A percentile compares a stretch with the other conserved stretches of the same genome.
Conservation (phyloP, 2,329 filamentous ascomycete genomes). For the Davidsoniella virescens region DNA sequence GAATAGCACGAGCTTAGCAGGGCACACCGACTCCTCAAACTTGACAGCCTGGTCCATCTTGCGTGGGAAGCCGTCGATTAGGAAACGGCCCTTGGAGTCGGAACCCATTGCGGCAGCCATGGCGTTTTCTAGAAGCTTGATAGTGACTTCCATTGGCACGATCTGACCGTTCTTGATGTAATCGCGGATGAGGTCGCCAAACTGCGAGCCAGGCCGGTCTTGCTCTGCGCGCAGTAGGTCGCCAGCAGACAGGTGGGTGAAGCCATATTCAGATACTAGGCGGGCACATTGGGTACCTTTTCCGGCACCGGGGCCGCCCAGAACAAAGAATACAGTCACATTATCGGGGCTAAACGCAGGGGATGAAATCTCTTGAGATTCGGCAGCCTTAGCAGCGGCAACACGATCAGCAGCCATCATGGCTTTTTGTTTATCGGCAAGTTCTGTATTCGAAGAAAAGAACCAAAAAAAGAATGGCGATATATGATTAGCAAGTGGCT, state of each 20-base stretch:
- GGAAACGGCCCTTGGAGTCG: constrained; percentile 49
- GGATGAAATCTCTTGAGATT: constrained; percentile 13
- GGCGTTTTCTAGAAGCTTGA: constrained; percentile 83
- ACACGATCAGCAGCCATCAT: constrained; percentile 9
- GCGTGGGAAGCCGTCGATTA: constrained; percentile 72
- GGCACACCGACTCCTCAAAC: constrained; percentile 82
- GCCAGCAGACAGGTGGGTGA: constrained; percentile 84
- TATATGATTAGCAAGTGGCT: too few species aligned
- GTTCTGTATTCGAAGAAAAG: constrained; percentile 2
- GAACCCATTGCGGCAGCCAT: constrained; percentile 55
- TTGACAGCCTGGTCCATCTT: constrained; percentile 94
- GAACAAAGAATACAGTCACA: constrained; percentile 89
- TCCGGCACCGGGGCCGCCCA: constrained; percentile 86
- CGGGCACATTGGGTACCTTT: constrained; percentile 93
- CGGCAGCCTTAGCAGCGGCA: constrained; percentile 3
- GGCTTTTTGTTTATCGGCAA: constrained; percentile 6
- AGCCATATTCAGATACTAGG: constrained; percentile 74
- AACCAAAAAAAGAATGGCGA: background rate
- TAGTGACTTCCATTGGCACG: constrained; percentile 97
- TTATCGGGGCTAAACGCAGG: constrained; percentile 60
- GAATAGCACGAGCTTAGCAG: constrained; percentile 74
- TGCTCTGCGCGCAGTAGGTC: constrained; percentile 91
- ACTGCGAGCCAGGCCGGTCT: constrained; percentile 68
- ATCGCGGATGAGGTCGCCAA: constrained; percentile 79
- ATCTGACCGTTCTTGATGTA: constrained; percentile 92